These are phyloP conservation scores for Yamadazyma membranifaciens DNA, from an alignment of 1,139 yeast genomes.

Conservation along the genomic window DNA sequence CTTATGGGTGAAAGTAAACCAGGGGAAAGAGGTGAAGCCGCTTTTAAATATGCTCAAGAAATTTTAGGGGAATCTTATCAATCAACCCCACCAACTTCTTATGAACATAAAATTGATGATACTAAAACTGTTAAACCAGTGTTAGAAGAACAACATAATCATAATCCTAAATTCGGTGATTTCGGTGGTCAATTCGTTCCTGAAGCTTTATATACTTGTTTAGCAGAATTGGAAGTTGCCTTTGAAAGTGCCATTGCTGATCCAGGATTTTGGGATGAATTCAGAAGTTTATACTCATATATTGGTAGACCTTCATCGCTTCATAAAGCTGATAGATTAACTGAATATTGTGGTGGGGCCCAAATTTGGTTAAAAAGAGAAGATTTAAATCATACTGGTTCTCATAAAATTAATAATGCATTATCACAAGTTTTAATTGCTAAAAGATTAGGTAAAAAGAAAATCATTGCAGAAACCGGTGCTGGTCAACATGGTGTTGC, in stretches of 20 bases:
- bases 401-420: slow-evolving; percentile 96
- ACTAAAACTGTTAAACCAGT: slow-evolving; percentile 32
- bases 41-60: slow-evolving; percentile 63
- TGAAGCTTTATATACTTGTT: slow-evolving; percentile 89
- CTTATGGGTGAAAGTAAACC: slow-evolving; percentile 62
- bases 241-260: slow-evolving; percentile 88
- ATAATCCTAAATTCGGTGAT: slow-evolving; percentile 80
- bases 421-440: slow-evolving; percentile 93
- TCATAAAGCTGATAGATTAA: slow-evolving; percentile 85
- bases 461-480: slow-evolving; percentile 97
- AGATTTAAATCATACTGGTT: slow-evolving; percentile 96
- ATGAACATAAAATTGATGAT: slow-evolving; percentile 24
- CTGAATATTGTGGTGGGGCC: slow-evolving; percentile 94
- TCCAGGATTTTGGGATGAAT: slow-evolving; percentile 91
- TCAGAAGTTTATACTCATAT: slow-evolving; percentile 72
- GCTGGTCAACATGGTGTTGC: slow-evolving; percentile 99
- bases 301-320: slow-evolving; percentile 96
- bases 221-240: slow-evolving; percentile 82
- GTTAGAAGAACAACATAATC: slow-evolving; percentile 56
- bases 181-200: slow-evolving; percentile 99
- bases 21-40: slow-evolving; percentile 59
- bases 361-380: slow-evolving; percentile 98
- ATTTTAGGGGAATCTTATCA: slow-evolving; percentile 64
- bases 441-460: slow-evolving; percentile 83
- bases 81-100: slow-evolving; percentile 30